These are phyloP conservation scores for Pseudopyricularia javanii DNA, from an alignment of 2,329 filamentous ascomycete genomes.

Conservation along the genomic window DNA sequence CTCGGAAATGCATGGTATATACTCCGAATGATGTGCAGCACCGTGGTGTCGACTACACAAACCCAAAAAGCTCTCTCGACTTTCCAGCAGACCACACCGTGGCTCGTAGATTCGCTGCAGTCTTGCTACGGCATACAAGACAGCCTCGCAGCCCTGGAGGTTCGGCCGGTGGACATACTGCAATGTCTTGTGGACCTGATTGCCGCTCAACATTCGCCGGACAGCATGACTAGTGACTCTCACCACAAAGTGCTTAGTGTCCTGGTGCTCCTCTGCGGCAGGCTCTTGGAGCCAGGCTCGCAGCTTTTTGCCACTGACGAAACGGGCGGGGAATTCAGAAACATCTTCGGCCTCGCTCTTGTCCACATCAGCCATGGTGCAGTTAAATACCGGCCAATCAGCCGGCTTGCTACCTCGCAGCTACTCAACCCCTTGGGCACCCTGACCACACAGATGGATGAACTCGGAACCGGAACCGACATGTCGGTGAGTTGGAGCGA, in stretches of 20 bases:
- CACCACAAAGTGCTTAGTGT: conserved; percentile 15
- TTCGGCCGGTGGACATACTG: conserved; percentile 21
- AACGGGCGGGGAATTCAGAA: conserved; percentile 5
- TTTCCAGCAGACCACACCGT: conserved; percentile 28
- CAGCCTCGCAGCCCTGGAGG: conserved; percentile 20
- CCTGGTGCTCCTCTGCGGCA: conserved; percentile 12
- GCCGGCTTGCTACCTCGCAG: conserved; percentile 12
- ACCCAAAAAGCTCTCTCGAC: conserved; percentile 7
- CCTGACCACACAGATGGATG: conserved; percentile 7
- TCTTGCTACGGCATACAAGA: conserved; percentile 26
- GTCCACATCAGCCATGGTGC: conserved; percentile 12
- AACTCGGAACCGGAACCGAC: conserved; percentile 10
- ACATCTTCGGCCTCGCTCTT: conserved; percentile 10
- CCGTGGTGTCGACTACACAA: conserved; percentile 19
- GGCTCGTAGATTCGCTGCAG: conserved; percentile 36
- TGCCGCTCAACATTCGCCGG: conserved; percentile 2
- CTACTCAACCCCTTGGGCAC: conserved; percentile 9
- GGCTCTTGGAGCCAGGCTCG: conserved; percentile 7
- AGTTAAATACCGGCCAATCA: conserved; percentile 11
- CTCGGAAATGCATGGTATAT: conserved; percentile 32
- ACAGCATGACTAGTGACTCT: conserved; percentile 6
- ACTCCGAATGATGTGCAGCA: conserved; percentile 28
- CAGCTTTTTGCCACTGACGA: conserved; percentile 9
- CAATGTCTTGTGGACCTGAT: conserved; percentile 22
- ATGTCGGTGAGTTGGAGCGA: conserved; percentile 10